These are phyloP conservation scores for Triglochin maritima DNA, from an alignment of 106 monocot genomes.

Conservation along the genomic window DNA sequence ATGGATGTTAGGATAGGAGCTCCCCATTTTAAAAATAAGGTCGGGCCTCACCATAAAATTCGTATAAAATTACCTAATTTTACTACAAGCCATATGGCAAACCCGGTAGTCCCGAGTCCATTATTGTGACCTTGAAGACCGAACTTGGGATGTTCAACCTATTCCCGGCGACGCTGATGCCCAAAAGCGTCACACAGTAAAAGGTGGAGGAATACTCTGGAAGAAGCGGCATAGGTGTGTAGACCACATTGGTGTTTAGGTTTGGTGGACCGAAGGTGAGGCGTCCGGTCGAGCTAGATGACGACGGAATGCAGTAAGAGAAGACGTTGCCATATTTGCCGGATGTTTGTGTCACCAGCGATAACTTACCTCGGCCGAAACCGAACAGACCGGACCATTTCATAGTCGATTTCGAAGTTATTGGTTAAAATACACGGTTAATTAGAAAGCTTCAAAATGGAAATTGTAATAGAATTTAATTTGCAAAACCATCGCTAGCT, in stretches of 20 bases:
- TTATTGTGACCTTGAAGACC: neutral
- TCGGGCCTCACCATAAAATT: too few species aligned
- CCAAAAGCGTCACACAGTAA: neutral
- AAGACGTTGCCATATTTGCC: neutral
- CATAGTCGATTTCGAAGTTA: slow-evolving; percentile 5
- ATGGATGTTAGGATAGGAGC: too few species aligned
- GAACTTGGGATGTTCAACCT: neutral
- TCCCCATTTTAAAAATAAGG: too few species aligned
- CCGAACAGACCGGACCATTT: slow-evolving; percentile 5
- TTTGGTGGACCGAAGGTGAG: neutral
- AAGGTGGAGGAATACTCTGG: neutral
- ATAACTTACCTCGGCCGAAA: neutral
- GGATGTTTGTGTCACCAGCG: slow-evolving; percentile 3
- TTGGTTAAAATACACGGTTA: too few species aligned
- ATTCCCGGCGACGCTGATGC: neutral
- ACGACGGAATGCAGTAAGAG: slow-evolving; percentile 13
- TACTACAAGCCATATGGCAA: too few species aligned
- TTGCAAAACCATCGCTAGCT: too few species aligned
- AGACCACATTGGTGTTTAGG: neutral
- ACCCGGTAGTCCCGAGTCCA: slow-evolving; percentile 3
- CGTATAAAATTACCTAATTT: too few species aligned
- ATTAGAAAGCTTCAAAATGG: too few species aligned
- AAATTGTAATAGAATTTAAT: too few species aligned
- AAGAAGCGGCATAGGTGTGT: slow-evolving; percentile 4
- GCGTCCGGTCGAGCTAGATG: slow-evolving; percentile 4